A percentile compares a stretch with the other conserved stretches of the same genome.
These are phyloP conservation scores for Bisporella sp. DNA, from an alignment of 2,329 filamentous ascomycete genomes.

Conservation along the genomic window DNA sequence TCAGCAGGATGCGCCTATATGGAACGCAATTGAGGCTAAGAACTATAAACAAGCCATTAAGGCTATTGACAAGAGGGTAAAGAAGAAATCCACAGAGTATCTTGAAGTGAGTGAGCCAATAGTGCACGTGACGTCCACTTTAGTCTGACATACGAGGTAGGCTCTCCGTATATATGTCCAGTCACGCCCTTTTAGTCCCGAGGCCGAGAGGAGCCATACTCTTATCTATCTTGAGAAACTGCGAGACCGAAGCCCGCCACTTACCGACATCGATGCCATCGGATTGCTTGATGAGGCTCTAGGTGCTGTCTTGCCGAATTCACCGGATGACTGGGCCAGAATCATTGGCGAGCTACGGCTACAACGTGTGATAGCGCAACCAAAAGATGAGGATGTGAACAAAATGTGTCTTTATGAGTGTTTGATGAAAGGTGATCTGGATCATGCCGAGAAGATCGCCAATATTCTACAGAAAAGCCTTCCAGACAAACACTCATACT, in stretches of 20 bases:
- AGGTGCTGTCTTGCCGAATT: slow-evolving; percentile 14
- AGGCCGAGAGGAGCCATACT: slow-evolving; percentile 22
- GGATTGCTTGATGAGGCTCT: slow-evolving; percentile 25
- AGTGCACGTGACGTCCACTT: neutral
- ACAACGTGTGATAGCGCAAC: slow-evolving; percentile 23
- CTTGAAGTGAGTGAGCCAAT: slow-evolving; percentile 20
- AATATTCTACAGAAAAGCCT: slow-evolving; percentile 28
- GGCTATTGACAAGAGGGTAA: slow-evolving; percentile 27
- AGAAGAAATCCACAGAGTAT: slow-evolving; percentile 25
- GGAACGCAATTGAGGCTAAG: slow-evolving; percentile 27
- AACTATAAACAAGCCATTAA: slow-evolving; percentile 30
- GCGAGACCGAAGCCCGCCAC: slow-evolving; percentile 12
- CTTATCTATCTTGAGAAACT: slow-evolving; percentile 21
- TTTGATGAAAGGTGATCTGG: slow-evolving; percentile 24
- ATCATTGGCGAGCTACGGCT: slow-evolving; percentile 26
- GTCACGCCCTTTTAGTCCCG: slow-evolving; percentile 9
- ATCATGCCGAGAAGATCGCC: slow-evolving; percentile 28
- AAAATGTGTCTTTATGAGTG: slow-evolving; percentile 25
- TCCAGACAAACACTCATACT: slow-evolving; percentile 23
- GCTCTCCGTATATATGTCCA: slow-evolving; percentile 27
- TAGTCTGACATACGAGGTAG: slow-evolving; percentile 10
- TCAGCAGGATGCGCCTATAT: slow-evolving; percentile 25
- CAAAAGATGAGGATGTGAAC: slow-evolving; percentile 24
- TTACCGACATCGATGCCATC: slow-evolving; percentile 23
- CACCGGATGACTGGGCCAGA: slow-evolving; percentile 19